These are phyloP conservation scores for Aureobasidium namibiae DNA, from an alignment of 2,329 filamentous ascomycete genomes.

Conservation along the genomic window DNA sequence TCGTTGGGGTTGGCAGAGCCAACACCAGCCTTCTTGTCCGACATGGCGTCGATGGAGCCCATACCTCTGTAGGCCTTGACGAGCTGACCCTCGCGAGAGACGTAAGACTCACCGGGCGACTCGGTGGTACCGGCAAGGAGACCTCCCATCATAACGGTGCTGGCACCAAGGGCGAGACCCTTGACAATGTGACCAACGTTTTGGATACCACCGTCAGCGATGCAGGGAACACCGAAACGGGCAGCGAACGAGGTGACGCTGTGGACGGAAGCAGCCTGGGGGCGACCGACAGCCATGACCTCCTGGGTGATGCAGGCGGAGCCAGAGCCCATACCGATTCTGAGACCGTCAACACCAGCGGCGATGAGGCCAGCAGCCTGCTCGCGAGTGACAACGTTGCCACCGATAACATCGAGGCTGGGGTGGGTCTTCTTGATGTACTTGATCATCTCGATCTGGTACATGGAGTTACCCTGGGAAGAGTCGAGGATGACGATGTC, in stretches of 20 bases:
- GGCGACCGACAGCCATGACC: conserved; percentile 97
- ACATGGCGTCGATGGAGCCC: conserved; percentile 98
- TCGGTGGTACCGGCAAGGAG: conserved; percentile 94
- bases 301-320: conserved; percentile 98
- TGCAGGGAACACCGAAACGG: conserved; percentile 92
- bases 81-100: conserved; percentile 91
- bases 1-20: conserved; percentile 51
- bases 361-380: conserved; percentile 89
- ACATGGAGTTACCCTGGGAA: conserved; percentile 97
- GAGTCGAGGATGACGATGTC: conserved; percentile 94
- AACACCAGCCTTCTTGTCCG: conserved; percentile 88
- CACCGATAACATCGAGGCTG: conserved; percentile 85
- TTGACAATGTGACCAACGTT: conserved; percentile 99
- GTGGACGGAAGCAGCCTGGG: conserved; percentile 88
- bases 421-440: conserved; percentile 87
- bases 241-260: conserved; percentile 83
- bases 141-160: conserved; percentile 98
- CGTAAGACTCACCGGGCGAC: conserved; percentile 92
- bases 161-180: conserved; percentile 86
- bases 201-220: conserved; percentile 95
- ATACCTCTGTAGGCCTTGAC: conserved; percentile 99
- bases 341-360: conserved; percentile 88
- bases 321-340: conserved; percentile 97
- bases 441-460: conserved; percentile 97
- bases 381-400: conserved; percentile 96